These are phyloP conservation scores for Alternaria tenuissima DNA, from an alignment of 2,329 filamentous ascomycete species.

Conservation along the genomic window DNA sequence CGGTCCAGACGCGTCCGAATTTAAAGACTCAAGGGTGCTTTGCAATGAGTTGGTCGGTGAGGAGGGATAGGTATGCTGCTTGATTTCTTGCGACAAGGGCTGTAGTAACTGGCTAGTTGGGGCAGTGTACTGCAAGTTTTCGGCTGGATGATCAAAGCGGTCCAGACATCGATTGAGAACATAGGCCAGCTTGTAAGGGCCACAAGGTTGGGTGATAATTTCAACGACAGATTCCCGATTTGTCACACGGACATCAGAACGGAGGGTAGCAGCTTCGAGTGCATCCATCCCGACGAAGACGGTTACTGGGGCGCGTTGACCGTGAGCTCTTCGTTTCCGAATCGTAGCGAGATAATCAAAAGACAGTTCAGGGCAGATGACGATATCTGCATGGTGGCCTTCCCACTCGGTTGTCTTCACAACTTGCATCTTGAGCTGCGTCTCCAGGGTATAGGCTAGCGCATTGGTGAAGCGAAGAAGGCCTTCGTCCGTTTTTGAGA, in stretches of 20 bases:
- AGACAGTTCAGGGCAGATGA: constrained; percentile 45
- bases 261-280: constrained; percentile 44
- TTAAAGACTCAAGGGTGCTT: neutral
- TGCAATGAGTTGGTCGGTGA: neutral
- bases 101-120: neutral
- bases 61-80: neutral
- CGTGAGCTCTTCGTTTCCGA: constrained; percentile 17
- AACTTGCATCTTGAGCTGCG: constrained; percentile 39
- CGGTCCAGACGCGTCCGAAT: neutral
- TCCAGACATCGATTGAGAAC: constrained; percentile 41
- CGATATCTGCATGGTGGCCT: constrained; percentile 34
- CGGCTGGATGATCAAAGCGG: constrained; percentile 32
- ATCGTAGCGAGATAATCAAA: constrained; percentile 43
- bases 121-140: constrained; percentile 22
- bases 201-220: constrained; percentile 48
- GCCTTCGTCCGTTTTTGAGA: constrained; percentile 23
- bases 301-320: constrained; percentile 30
- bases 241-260: constrained; percentile 40
- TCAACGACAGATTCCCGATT: constrained; percentile 44
- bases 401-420: constrained; percentile 36
- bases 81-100: neutral
- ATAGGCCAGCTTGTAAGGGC: constrained; percentile 44
- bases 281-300: constrained; percentile 46
- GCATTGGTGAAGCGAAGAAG: constrained; percentile 32
- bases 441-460: constrained; percentile 30